A percentile compares a stretch with the other conserved stretches of the same genome.
Conservation (phyloP, 148 eudicot species). For the Cornus controversa region DNA sequence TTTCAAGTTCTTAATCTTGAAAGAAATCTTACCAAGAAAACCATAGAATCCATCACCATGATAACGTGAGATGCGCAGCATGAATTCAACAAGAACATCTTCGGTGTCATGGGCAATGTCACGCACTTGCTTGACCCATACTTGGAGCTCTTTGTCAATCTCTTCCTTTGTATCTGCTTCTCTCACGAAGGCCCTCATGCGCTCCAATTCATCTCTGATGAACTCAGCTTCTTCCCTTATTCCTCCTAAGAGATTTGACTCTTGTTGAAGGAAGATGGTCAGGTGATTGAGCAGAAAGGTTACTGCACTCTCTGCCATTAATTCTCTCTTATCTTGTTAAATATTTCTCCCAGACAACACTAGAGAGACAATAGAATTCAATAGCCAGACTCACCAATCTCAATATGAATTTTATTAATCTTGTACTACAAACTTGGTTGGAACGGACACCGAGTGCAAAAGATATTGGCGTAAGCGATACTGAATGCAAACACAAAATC, state of each 20-base stretch:
- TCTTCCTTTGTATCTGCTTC: not conserved
- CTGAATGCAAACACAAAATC: too few relatives aligned
- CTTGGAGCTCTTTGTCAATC: not conserved
- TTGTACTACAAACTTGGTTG: too few relatives aligned
- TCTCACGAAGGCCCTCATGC: not conserved
- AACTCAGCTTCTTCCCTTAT: too few relatives aligned
- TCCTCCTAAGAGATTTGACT: not conserved
- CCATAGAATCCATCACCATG: not conserved
- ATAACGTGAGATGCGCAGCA: not conserved
- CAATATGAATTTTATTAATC: too few relatives aligned
- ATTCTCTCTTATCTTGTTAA: too few relatives aligned
- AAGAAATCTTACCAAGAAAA: not conserved
- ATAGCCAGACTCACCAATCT: too few relatives aligned
- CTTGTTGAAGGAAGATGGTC: not conserved
- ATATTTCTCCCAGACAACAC: too few relatives aligned
- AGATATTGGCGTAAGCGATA: too few relatives aligned
- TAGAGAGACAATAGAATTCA: too few relatives aligned
- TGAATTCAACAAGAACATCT: not conserved
- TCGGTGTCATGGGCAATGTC: not conserved
- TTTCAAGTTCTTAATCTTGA: too few relatives aligned
- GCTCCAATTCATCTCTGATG: not conserved
- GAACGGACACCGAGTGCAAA: too few relatives aligned
- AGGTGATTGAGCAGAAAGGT: not conserved
- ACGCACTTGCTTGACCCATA: constrained; percentile 6
- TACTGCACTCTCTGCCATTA: too few relatives aligned